These are phyloP conservation scores for Dactylellina drechsleri DNA, from an alignment of 2,329 filamentous ascomycete species.

Conservation along the genomic window DNA sequence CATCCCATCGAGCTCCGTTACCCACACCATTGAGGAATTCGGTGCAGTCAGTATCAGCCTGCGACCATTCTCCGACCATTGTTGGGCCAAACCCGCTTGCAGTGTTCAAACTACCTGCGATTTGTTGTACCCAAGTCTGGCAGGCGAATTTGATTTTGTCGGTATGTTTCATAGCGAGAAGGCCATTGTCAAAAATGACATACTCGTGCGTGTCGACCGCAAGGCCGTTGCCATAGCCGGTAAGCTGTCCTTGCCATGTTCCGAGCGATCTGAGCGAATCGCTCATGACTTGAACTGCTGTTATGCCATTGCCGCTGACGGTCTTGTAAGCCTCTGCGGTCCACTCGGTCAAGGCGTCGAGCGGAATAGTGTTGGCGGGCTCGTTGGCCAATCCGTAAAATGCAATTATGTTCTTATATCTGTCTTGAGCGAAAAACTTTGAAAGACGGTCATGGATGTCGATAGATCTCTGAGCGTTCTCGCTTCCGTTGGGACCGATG, in stretches of 20 bases:
- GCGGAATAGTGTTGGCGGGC: slow-evolving; percentile 80
- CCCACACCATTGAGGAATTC: slow-evolving; percentile 83
- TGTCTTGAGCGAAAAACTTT: slow-evolving; percentile 89
- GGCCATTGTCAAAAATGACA: slow-evolving; percentile 92
- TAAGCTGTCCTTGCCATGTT: slow-evolving; percentile 88
- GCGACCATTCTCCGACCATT: slow-evolving; percentile 95
- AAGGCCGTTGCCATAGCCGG: slow-evolving; percentile 74
- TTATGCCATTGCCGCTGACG: slow-evolving; percentile 78
- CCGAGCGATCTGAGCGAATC: slow-evolving; percentile 92
- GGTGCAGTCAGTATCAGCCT: slow-evolving; percentile 96
- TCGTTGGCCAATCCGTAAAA: slow-evolving; percentile 97
- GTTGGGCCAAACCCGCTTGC: slow-evolving; percentile 88
- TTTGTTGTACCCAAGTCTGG: slow-evolving; percentile 85
- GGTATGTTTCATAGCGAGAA: slow-evolving; percentile 82
- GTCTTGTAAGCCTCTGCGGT: slow-evolving; percentile 76
- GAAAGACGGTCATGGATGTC: slow-evolving; percentile 90
- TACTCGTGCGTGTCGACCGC: slow-evolving; percentile 99
- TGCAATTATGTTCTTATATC: slow-evolving; percentile 89
- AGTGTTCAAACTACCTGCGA: slow-evolving; percentile 75
- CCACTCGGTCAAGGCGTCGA: slow-evolving; percentile 78
- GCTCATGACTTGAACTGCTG: slow-evolving; percentile 80
- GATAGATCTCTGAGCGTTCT: slow-evolving; percentile 66
- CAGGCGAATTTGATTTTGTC: slow-evolving; percentile 89
- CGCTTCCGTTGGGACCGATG: slow-evolving; percentile 79
- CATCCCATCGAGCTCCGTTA: slow-evolving; percentile 89